Evolutionary conservation across 2,329 filamentous ascomycete species (phyloP), one percentile per base, ranked within the genome.

Genomic region (Phyllosticta citrichinensis): DNA sequence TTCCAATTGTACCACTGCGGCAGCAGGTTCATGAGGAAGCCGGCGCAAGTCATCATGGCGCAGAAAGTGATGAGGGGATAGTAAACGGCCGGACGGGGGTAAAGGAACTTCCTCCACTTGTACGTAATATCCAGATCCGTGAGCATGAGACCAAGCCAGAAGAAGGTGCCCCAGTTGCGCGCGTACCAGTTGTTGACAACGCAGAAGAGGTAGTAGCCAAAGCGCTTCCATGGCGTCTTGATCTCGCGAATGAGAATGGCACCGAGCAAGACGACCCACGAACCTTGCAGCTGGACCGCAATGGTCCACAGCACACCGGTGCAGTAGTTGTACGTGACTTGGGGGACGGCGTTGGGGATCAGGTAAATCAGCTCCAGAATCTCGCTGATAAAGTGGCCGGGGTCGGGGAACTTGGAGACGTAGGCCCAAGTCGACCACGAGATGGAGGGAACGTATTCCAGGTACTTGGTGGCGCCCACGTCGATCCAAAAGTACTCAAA

Each of bases 241-340:
- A 78, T 73, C 58, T 79, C 76, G 47, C 71, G 72, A 33, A 80
- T 70, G 22, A 80, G 68, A 27, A 80, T 71, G 5, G 72, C 70
- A 22, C 71, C 76, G 10, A 76, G 66, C 2, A 80, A 66, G 2
- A 75, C 72, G n/a, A 75, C 68, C 73, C 77, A 80, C 2, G 76
- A 72, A 47, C 75, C 77, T 64, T 80, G 78, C 1, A 80, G 69
- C 63, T 79, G 76, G 0, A 80, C 76, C 0, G 78, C 76, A 33
- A 80, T 78, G 3, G 77, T 79, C 78, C 78, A 80, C 1, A 80
- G 70, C 5, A 80, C 77, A 66, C 77, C 77, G 0, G 77, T 78
- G 62, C 78, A 79, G 68, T 77, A 80, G 64, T 80, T 75, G 66
- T 73, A 74, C 9, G 76, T 78, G 55, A 80, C 75, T 57, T 77